Percentiles rank a stretch among this genome's conserved stretches.
Evolutionary conservation across 2,329 filamentous ascomycete genomes (phyloP).

Genomic region (Fusarium sp.): DNA sequence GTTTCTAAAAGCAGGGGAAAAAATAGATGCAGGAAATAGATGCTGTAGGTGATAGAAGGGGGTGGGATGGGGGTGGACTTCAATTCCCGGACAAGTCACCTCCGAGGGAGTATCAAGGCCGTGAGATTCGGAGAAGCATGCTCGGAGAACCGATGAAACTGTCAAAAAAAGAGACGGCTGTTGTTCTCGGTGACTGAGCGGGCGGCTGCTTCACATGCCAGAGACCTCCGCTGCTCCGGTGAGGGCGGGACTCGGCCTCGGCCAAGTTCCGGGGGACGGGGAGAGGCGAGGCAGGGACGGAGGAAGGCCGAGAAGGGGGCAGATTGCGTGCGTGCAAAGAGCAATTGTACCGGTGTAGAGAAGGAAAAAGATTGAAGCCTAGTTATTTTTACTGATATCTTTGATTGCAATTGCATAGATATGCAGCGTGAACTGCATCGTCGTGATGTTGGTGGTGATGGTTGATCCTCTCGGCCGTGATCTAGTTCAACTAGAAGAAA

Average conservation of each 20-base stretch:
- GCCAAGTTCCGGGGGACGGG: constrained; percentile 42
- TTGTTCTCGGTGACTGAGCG: neutral
- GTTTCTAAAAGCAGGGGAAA: neutral
- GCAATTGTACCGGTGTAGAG: neutral
- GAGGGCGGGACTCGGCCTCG: constrained; percentile 39
- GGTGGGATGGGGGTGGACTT: neutral
- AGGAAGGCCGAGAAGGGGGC: constrained; percentile 38
- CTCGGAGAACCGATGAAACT: constrained; percentile 5
- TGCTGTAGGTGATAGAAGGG: neutral
- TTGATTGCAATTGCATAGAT: neutral
- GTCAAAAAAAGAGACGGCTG: constrained; percentile 1
- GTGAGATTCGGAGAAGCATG: neutral
- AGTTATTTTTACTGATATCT: neutral
- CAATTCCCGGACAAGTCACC: neutral
- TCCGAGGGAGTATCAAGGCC: neutral
- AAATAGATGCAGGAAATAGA: neutral
- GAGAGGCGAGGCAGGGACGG: constrained; percentile 26
- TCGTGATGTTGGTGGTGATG: neutral
- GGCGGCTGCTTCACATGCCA: constrained; percentile 44
- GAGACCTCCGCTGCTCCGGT: constrained; percentile 45
- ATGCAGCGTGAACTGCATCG: neutral
- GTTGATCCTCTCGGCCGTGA: neutral
- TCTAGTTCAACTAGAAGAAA: neutral
- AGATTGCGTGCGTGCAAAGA: constrained; percentile 2
- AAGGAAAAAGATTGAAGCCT: neutral